Percentiles rank a stretch among this genome's conserved stretches.
Conservation (phyloP, 371 early-diverging fungal species). For the Neoconidiobolus thromboides region DNA sequence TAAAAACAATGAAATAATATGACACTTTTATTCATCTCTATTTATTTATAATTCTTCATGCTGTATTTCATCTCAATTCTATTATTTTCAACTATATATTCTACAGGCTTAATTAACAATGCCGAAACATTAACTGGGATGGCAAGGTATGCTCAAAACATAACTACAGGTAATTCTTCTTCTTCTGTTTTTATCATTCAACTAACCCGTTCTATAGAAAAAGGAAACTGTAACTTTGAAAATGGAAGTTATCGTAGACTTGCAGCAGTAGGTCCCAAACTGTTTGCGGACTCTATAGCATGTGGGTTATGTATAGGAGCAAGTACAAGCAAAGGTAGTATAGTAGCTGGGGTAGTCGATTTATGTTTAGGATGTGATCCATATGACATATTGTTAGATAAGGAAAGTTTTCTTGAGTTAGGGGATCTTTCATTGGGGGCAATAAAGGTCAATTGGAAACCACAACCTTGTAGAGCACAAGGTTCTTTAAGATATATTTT, state of each 20-base stretch:
- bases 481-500: background rate
- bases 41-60: too few relatives aligned
- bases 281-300: background rate
- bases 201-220: background rate
- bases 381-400: background rate
- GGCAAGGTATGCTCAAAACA: background rate
- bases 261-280: background rate
- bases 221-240: background rate
- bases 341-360: background rate
- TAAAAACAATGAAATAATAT: too few relatives aligned
- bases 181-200: background rate
- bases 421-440: background rate
- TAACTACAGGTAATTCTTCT: background rate
- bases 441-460: background rate
- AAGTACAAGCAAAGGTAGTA: background rate
- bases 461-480: background rate
- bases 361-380: background rate
- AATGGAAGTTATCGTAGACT: background rate
- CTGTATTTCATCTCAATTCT: too few relatives aligned
- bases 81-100: too few relatives aligned
- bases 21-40: too few relatives aligned
- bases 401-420: background rate
- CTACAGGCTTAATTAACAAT: too few relatives aligned
- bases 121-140: background rate
- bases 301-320: background rate